Base-by-base conservation (phyloP, 257 asterid species). In the Scutellaria baicalensis region DNA sequence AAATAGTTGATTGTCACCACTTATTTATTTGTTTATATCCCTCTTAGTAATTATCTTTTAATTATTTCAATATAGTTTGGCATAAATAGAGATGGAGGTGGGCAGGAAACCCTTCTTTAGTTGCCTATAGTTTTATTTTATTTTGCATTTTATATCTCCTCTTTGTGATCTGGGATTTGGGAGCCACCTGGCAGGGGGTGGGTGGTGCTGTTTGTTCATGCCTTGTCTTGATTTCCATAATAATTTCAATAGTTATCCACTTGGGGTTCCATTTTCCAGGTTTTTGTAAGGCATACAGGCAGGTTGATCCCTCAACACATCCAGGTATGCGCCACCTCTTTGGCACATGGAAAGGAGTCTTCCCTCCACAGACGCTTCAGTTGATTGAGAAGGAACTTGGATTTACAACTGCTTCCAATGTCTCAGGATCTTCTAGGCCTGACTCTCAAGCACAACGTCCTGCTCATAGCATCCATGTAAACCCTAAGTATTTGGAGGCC, bases 261-360 rank as follows among this genome's bases (percentile, higher is more conserved):
- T 74, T 75, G n/a, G 35, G n/a, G 62, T 60, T 68, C 62, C 71
- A 23, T 75, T 55, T 75, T 77, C 39, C 80, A 92, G 97, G 97
- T 92, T 71, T 92, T 89, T 81, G 89, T 82, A 87, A 82, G 88
- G 93, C 91, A 33, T 92, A 92, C 74, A 82, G 82, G 65, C 96
- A 89, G 80, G 97, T 89, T 70, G 95, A 87, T 40, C 81, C 97
- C 79, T 68, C 97, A 17, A 71, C 75, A 50, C 97, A 86, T 79
- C 68, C 80, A 70, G 88, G 96, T 72, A 92, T 92, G 97, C 91
- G 95, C 73, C 97, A 92, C 79, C 96, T 92, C 75, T 91, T 92
- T 70, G 90, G 96, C 69, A 92, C 97, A 64, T 92, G 97, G 97
- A 92, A 89, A 73, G 97, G 90, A 63, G 95, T 89, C 43, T 92